phyloP scores from a whole-genome alignment of 306 rosid genomes.

The Gastrolobium bilobum region DNA sequence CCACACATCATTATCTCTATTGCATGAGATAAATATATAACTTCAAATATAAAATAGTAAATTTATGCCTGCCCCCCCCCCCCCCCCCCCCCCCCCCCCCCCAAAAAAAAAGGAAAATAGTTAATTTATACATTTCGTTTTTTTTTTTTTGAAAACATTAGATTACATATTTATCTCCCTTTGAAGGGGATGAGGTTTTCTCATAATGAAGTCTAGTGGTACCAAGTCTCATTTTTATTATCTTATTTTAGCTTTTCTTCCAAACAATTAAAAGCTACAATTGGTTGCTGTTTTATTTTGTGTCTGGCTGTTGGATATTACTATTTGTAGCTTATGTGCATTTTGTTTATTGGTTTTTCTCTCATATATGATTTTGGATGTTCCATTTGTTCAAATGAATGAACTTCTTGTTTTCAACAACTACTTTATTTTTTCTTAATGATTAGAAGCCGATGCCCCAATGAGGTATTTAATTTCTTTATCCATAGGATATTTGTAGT shows the following conservation, averaged over 20 bases:
- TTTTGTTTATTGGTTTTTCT: not conserved
- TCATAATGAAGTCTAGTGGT: not conserved
- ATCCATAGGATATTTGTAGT: not conserved
- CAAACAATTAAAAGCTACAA: not conserved
- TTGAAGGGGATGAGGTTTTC: not conserved
- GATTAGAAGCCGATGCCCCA: not conserved
- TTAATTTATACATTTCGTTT: not conserved
- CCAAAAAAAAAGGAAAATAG: too few relatives aligned
- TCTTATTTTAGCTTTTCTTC: not conserved
- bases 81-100: too few relatives aligned
- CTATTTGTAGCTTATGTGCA: not conserved
- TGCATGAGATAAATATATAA: too few relatives aligned
- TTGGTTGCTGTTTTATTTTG: not conserved
- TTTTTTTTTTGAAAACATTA: not conserved
- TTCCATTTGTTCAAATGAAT: not conserved
- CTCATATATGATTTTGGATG: not conserved
- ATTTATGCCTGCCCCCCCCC: not conserved
- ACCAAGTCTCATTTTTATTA: not conserved
- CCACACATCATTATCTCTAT: too few relatives aligned
- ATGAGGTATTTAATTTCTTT: not conserved
- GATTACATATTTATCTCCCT: conserved; percentile 8
- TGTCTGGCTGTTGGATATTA: not conserved
- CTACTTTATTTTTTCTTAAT: not conserved
- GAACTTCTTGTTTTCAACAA: not conserved
- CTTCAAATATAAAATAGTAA: not conserved